A percentile compares a stretch with the other conserved stretches of the same genome.
Evolutionary conservation across 2,329 filamentous ascomycete species (phyloP).

Genomic region (Diplocarpon mali): DNA sequence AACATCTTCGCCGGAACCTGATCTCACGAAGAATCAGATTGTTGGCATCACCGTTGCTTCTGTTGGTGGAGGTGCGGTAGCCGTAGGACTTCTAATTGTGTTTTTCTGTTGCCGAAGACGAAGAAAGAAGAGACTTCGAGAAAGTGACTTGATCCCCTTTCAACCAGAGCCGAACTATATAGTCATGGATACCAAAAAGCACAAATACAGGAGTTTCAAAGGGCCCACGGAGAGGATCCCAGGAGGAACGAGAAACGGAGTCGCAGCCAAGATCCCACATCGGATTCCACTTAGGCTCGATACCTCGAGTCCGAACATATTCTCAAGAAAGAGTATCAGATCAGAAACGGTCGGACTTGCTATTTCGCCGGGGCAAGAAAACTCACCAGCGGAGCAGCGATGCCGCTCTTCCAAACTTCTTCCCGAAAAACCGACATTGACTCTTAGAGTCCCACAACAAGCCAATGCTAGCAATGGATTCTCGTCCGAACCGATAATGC

Average conservation of each 20-base stretch:
- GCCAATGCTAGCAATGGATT: constrained; percentile 3
- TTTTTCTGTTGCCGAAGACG: constrained; percentile 28
- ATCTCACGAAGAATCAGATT: constrained; percentile 32
- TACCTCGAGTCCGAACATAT: constrained; percentile 23
- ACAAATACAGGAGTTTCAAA: constrained; percentile 10
- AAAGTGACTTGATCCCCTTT: constrained; percentile 27
- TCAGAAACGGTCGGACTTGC: constrained; percentile 25
- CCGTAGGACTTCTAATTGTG: constrained; percentile 34
- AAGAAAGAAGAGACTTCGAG: constrained; percentile 18
- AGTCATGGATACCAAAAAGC: constrained; percentile 13
- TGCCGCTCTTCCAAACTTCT: constrained; percentile 23
- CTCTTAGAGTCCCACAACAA: constrained; percentile 18
- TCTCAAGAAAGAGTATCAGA: constrained; percentile 23
- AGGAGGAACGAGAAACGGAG: constrained; percentile 17
- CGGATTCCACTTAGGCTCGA: constrained; percentile 20
- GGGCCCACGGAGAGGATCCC: constrained; percentile 13
- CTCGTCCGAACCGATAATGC: constrained; percentile 7
- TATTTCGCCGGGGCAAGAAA: constrained; percentile 20
- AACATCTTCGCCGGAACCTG: constrained; percentile 11
- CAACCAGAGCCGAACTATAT: constrained; percentile 19
- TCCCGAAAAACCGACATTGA: constrained; percentile 24
- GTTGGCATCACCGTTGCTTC: constrained; percentile 47
- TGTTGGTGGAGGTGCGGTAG: constrained; percentile 38
- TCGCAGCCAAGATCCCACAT: constrained; percentile 18
- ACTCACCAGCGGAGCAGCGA: constrained; percentile 5